Base-by-base conservation (phyloP, 2,329 filamentous ascomycete species). In the Sporothrix phasma region DNA sequence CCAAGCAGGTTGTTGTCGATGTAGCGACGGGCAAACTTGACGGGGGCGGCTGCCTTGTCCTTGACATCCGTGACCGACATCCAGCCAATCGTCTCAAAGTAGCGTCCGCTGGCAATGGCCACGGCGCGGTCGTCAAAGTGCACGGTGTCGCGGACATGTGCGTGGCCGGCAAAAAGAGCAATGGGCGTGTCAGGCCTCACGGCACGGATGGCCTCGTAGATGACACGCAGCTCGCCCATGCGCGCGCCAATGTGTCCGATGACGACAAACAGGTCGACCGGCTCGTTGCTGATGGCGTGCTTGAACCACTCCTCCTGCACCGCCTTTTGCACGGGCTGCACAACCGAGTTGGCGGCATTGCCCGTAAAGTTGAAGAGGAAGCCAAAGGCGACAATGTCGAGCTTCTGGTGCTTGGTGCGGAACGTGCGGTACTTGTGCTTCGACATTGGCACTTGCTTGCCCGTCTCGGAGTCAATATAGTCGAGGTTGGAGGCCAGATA, bases 81-180 rank as follows among this genome's bases (percentile, higher is more conserved):
- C 82, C 94, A 97, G 1, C 93, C 93, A 59, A 97, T 87, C 0
- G 93, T 97, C 77, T 97, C 93, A 79, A 97, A 88, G 74, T 97
- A 97, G 0, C 93, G 84, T 3, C 93, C 93, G 69, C 90, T 94
- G 46, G 92, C 92, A 5, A 97, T 79, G 0, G 88, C 92, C 67
- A 89, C 87, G 0, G 92, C 85, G 62, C 85, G 87, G 45, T 83
- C 82, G 74, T 97, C 93, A 70, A 90, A 97, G 66, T 82, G 84
- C 46, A 84, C 84, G 69, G 90, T 90, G 72, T 97, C 92, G 8
- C 93, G 86, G 54, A 97, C 90, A 72, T 97, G 93, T 1, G 86
- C 86, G 72, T 97, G 93, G 0, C 93, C 93, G 8, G 90, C 93
- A 66, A 97, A 94, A 75, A 97, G 92, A 66, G 90, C 88, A 64